Conservation (phyloP, 345 rosid genomes). For the Melaleuca quinquenervia region DNA sequence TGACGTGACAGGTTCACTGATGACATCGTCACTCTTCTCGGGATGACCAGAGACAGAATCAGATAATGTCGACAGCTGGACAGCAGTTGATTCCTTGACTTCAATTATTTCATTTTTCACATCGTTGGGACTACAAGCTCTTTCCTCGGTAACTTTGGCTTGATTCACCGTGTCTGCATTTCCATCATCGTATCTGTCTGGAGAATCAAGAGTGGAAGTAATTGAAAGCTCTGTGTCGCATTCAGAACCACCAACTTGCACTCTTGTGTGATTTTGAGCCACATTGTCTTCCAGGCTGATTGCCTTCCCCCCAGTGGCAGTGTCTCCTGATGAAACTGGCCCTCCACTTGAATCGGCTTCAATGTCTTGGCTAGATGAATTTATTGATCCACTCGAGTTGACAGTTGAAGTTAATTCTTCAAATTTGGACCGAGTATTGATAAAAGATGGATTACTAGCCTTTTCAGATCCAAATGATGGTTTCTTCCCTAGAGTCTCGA, state of each 20-base stretch:
- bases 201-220: constrained; percentile 82
- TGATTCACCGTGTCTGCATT: constrained; percentile 22
- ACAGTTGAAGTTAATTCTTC: constrained; percentile 51
- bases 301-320: constrained; percentile 12
- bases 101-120: constrained; percentile 18
- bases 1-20: constrained; percentile 19
- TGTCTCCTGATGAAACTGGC: constrained; percentile 11
- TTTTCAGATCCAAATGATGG: constrained; percentile 33
- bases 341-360: constrained; percentile 26
- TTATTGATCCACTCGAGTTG: constrained; percentile 24
- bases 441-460: constrained; percentile 53
- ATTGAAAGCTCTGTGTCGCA: constrained; percentile 90
- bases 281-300: constrained; percentile 19
- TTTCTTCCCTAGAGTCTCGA: constrained; percentile 34
- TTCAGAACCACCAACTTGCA: constrained; percentile 55
- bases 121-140: constrained; percentile 7
- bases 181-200: constrained; percentile 55
- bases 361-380: constrained; percentile 26
- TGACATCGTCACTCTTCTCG: constrained; percentile 16
- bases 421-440: constrained; percentile 65
- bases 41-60: constrained; percentile 12
- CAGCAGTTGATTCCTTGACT: constrained; percentile 15
- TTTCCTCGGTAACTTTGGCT: constrained; percentile 27
- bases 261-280: constrained; percentile 8
- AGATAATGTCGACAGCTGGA: constrained; percentile 8